Evolutionary conservation across 805 yeast genomes (phyloP).

Genomic region (Schwanniomyces occidentalis): DNA sequence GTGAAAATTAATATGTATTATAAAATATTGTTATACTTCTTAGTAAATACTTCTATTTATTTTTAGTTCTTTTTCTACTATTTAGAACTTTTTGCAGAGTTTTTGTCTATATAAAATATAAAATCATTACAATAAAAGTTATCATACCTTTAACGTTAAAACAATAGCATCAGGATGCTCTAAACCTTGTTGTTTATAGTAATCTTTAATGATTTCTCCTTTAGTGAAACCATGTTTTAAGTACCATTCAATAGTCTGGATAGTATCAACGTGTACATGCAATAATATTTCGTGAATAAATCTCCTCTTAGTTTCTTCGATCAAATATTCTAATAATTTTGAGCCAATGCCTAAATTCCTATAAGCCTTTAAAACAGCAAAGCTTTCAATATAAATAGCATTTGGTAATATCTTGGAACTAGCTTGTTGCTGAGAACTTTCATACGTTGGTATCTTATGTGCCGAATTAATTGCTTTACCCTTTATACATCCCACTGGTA

Average conservation of each 20-base stretch:
- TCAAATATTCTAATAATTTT: constrained; percentile 55
- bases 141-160: constrained; percentile 28
- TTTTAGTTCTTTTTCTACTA: constrained; percentile 1
- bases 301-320: constrained; percentile 53
- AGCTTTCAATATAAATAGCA: constrained; percentile 61
- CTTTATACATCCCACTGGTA: constrained; percentile 78
- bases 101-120: neutral
- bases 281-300: constrained; percentile 53
- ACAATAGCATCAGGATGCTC: constrained; percentile 50
- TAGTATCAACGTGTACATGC: constrained; percentile 52
- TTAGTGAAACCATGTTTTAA: constrained; percentile 47
- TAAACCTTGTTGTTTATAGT: constrained; percentile 49
- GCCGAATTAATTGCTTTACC: constrained; percentile 50
- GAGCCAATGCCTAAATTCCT: constrained; percentile 62
- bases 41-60: constrained; percentile 1
- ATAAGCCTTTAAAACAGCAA: constrained; percentile 70
- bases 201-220: constrained; percentile 39
- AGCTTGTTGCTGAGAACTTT: constrained; percentile 20
- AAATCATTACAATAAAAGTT: neutral
- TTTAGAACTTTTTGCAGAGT: too few relatives aligned
- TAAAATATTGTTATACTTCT: constrained; percentile 3
- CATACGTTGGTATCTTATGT: constrained; percentile 34
- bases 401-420: constrained; percentile 42
- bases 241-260: constrained; percentile 51
- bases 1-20: constrained; percentile 16